A percentile compares a stretch with the other conserved stretches of the same genome.
Evolutionary conservation across 1,284 basidiomycete genomes (phyloP).

Genomic region (Mycena sp.): DNA sequence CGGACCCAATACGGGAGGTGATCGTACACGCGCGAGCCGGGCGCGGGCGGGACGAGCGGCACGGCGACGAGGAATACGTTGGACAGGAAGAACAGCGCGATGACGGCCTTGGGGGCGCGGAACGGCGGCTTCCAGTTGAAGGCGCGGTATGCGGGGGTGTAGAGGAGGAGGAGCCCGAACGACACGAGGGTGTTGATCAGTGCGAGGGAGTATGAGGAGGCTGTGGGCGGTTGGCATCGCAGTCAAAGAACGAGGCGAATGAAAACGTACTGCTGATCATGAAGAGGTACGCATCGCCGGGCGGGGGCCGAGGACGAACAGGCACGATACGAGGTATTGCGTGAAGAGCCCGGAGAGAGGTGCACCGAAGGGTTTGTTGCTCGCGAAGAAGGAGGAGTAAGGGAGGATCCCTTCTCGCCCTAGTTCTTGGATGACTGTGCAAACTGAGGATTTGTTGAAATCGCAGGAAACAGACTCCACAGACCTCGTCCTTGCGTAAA

Average conservation of each 20-base stretch:
- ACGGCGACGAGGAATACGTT: slow-evolving; percentile 69
- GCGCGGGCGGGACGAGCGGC: slow-evolving; percentile 67
- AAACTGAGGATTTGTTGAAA: not conserved
- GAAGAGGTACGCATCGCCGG: slow-evolving; percentile 75
- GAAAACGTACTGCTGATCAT: slow-evolving; percentile 66
- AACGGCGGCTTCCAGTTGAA: slow-evolving; percentile 74
- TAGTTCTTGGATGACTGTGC: slow-evolving; percentile 72
- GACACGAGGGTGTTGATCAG: slow-evolving; percentile 70
- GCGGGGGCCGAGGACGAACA: slow-evolving; percentile 60
- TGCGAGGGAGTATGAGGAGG: slow-evolving; percentile 61
- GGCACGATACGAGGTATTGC: slow-evolving; percentile 63
- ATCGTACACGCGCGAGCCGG: slow-evolving; percentile 60
- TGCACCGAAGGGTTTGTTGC: slow-evolving; percentile 69
- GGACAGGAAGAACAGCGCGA: slow-evolving; percentile 65
- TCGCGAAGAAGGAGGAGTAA: slow-evolving; percentile 67
- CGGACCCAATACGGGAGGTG: slow-evolving; percentile 73
- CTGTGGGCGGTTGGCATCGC: slow-evolving; percentile 40
- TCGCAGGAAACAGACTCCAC: slow-evolving; percentile 15
- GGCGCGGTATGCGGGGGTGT: slow-evolving; percentile 52
- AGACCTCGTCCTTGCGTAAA: slow-evolving; percentile 75
- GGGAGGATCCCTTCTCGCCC: slow-evolving; percentile 74
- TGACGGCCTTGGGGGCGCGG: slow-evolving; percentile 56
- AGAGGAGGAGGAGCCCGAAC: slow-evolving; percentile 65
- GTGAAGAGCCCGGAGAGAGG: slow-evolving; percentile 66
- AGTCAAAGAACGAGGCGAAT: too few relatives aligned